Conservation (phyloP, 306 rosid genomes). For the Malus sieversii region DNA sequence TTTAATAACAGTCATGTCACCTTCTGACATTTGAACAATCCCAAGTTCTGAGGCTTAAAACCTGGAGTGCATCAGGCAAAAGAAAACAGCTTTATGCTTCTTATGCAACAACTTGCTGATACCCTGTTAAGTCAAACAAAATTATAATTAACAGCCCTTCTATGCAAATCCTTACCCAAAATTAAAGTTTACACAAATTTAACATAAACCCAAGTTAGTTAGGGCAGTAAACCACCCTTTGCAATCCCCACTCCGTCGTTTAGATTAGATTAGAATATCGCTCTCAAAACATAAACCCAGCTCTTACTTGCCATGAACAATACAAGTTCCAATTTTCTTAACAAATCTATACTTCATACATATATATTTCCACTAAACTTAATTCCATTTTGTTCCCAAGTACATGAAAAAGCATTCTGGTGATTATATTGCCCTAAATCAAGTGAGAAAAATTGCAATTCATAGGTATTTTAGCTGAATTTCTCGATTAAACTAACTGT, state of each 20-base stretch:
- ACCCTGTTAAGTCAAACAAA: conserved; percentile 4
- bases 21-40: conserved; percentile 1
- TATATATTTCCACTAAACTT: background rate
- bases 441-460: background rate
- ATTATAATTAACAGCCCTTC: background rate
- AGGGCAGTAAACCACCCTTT: no score
- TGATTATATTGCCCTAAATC: background rate
- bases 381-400: background rate
- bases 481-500: background rate
- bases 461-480: background rate
- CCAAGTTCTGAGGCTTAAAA: background rate
- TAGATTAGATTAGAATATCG: no score
- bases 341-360: background rate
- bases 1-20: conserved; percentile 15
- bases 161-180: background rate
- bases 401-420: background rate
- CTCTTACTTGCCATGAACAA: background rate
- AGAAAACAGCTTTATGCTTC: background rate
- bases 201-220: background rate
- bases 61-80: background rate
- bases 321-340: background rate
- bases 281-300: background rate
- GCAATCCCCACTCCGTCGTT: no score
- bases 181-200: background rate
- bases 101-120: background rate